These are phyloP conservation scores for Poterioochromonas sp. DNA, from an alignment of 352 stramenopile species.

Conservation along the genomic window DNA sequence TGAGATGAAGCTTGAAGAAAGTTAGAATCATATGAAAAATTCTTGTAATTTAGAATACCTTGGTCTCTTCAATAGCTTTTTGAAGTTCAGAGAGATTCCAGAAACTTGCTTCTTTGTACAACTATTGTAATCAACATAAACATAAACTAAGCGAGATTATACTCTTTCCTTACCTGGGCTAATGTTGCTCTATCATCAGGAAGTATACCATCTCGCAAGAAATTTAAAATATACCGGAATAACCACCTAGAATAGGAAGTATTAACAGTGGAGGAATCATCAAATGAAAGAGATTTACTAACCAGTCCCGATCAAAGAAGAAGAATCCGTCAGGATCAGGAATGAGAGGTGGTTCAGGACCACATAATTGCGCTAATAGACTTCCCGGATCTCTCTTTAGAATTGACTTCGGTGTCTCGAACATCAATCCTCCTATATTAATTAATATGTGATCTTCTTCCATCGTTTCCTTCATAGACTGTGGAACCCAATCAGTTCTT, in stretches of 20 bases:
- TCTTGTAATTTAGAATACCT: background rate
- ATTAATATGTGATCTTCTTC: conserved; percentile 3
- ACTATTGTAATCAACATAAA: background rate
- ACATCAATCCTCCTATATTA: conserved; percentile 17
- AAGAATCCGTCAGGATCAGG: conserved; percentile 24
- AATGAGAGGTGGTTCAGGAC: background rate
- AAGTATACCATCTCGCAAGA: conserved; percentile 21
- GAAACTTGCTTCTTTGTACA: conserved; percentile 16
- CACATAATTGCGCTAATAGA: conserved; percentile 20
- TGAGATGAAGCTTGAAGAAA: background rate
- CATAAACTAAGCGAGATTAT: background rate
- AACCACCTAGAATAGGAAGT: conserved; percentile 14
- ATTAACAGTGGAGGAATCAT: background rate
- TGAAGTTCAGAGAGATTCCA: background rate
- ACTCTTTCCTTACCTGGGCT: background rate
- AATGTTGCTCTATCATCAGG: conserved; percentile 1
- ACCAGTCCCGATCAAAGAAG: conserved; percentile 29
- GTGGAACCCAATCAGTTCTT: background rate
- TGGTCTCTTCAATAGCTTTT: conserved; percentile 19
- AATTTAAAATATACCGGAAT: conserved; percentile 28
- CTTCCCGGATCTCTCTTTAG: background rate
- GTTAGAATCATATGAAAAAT: background rate
- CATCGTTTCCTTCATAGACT: background rate
- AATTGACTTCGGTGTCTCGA: background rate
- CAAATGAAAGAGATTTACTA: background rate